phyloP scores from a whole-genome alignment of 306 rosid genomes.

The Trichosanthes cucumerina region DNA sequence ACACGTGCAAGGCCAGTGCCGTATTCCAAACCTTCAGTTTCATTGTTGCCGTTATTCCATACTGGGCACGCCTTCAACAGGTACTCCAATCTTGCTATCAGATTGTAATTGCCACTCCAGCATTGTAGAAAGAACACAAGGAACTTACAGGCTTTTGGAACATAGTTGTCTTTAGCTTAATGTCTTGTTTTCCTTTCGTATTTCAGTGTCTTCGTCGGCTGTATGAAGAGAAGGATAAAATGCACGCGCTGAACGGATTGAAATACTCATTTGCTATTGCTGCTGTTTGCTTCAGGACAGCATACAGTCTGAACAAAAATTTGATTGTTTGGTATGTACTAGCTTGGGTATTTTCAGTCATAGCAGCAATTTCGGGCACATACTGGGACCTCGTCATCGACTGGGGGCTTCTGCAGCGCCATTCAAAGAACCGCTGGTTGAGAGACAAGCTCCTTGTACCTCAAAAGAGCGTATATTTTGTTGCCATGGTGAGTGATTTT shows the following conservation, averaged over 20 bases:
- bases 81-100: slow-evolving; percentile 13
- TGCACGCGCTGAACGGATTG: slow-evolving; percentile 48
- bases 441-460: slow-evolving; percentile 60
- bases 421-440: slow-evolving; percentile 56
- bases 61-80: slow-evolving; percentile 53
- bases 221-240: slow-evolving; percentile 47
- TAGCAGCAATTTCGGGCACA: slow-evolving; percentile 37
- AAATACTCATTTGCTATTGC: slow-evolving; percentile 49
- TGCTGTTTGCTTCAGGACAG: slow-evolving; percentile 51
- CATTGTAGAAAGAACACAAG: not conserved
- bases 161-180: not conserved
- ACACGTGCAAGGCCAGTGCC: slow-evolving; percentile 18
- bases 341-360: slow-evolving; percentile 34
- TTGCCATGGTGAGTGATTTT: slow-evolving; percentile 51
- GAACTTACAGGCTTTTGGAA: not conserved
- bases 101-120: not conserved
- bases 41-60: slow-evolving; percentile 43
- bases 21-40: slow-evolving; percentile 32
- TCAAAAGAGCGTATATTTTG: slow-evolving; percentile 37
- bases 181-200: not conserved
- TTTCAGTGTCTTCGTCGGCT: slow-evolving; percentile 50
- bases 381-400: slow-evolving; percentile 66
- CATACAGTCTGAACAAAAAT: slow-evolving; percentile 17
- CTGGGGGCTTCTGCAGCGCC: slow-evolving; percentile 61
- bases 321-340: slow-evolving; percentile 21